Evolutionary conservation across 345 rosid genomes (phyloP), one percentile per base, ranked within the genome.

Genomic region (Bretschneidera sinensis): DNA sequence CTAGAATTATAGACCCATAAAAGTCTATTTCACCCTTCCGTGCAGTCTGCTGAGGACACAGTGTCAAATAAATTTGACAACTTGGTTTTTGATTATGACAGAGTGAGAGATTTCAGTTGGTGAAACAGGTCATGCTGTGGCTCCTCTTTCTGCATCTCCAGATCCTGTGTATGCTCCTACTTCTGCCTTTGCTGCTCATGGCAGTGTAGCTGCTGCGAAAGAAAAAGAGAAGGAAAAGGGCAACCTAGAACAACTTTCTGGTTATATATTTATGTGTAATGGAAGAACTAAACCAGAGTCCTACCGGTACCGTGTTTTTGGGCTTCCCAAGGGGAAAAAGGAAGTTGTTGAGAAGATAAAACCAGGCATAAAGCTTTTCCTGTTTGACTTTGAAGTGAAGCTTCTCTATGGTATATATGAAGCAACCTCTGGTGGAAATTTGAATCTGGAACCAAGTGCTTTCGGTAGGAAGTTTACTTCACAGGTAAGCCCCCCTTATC

Each of bases 241-340:
- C 21, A 17, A 50, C 17, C 43, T 54, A 21, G 66, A 72, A 24
- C 10, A 50, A 22, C 55, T 68, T 58, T 71, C 72, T 39, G 88
- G 85, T n/a, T 83, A 69, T 62, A 78, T 83, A 66, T 81, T 83
- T 55, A 59, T 83, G 68, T 81, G 85, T 58, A 80, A 78, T 45
- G 78, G 67, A 15, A 75, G 66, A 59, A 81, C 82, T 0, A 83
- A 81, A 73, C 45, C 57, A 0, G 78, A 76, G 62, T 86, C 85
- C 62, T 72, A 48, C 56, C 74, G 24, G 62, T 78, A 68, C 68
- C 75, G 72, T 24, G 78, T 75, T 21, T 74, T 83, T 58, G 84
- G 82, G 56, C 67, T 81, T 48, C 78, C 80, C 1, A 54, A 19
- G 53, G 74, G 67, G 15, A 65, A 71, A 33, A 52, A 9, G 48